Conservation (phyloP, 2,329 filamentous ascomycete species). For the Talaromyces sp. region DNA sequence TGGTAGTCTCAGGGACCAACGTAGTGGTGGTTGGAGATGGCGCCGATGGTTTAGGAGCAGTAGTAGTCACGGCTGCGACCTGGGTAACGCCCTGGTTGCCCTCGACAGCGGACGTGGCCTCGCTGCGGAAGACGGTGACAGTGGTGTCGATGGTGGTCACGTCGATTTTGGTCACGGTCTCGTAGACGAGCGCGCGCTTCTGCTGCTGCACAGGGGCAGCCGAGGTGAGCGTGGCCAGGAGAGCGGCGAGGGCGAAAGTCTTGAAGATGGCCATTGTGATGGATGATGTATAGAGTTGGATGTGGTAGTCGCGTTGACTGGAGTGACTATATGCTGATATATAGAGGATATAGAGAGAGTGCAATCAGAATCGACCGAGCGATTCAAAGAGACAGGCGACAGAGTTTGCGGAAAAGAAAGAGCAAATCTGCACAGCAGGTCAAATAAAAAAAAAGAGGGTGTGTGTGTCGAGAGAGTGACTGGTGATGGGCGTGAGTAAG, state of each 20-base stretch:
- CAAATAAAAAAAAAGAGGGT: conserved; percentile 2
- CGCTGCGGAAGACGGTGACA: conserved; percentile 42
- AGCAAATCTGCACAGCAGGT: conserved; percentile 15
- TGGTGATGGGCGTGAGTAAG: neutral
- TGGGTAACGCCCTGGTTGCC: neutral
- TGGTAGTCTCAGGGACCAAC: conserved; percentile 3
- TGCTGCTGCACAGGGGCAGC: conserved; percentile 30
- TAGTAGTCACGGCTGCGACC: conserved; percentile 11
- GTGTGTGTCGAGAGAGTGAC: neutral
- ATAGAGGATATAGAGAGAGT: neutral
- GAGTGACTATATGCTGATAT: conserved; percentile 5
- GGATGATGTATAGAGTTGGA: conserved; percentile 7
- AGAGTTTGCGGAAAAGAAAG: conserved; percentile 10
- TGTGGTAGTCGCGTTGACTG: conserved; percentile 1
- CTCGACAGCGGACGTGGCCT: conserved; percentile 12
- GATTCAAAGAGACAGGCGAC: conserved; percentile 7
- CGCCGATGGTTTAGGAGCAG: neutral
- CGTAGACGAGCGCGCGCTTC: conserved; percentile 45
- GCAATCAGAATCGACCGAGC: conserved; percentile 14
- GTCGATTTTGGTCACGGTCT: conserved; percentile 46
- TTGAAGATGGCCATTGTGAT: conserved; percentile 35
- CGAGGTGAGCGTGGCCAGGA: conserved; percentile 28
- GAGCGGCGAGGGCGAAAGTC: conserved; percentile 31
- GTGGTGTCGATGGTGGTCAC: conserved; percentile 47
- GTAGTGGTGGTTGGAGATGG: conserved; percentile 9